Base-by-base conservation (phyloP, 768 basidiomycete species). In the Agaricus sinodeliciosus region DNA sequence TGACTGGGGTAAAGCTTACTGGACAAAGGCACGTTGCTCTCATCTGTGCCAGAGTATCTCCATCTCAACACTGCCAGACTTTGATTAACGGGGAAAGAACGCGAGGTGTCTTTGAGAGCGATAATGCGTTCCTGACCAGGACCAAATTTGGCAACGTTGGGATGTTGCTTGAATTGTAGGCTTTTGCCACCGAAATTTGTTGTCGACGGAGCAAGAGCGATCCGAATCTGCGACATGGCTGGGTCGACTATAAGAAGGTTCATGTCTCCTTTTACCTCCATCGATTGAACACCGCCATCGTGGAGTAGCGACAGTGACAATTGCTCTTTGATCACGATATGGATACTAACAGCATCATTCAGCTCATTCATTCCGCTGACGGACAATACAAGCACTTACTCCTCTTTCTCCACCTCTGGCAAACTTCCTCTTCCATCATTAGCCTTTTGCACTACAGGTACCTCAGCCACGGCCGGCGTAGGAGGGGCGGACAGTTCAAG, bases 151-250 rank as follows among this genome's bases (percentile, higher is more conserved):
- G 84, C 88, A 12, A 97, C 89, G 55, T 96, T 87, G 6, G 95
- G 95, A 62, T 97, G 96, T 60, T 96, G 93, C 69, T 97, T 97
- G 79, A 95, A 96, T 67, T 95, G 93, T 40, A 97, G 69, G 36
- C 79, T 84, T 51, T 73, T 72, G 46, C 78, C 79, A 51, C 77
- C 83, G 53, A 85, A 79, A 56, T 82, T 79, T 9, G 74, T 71
- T 12, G 79, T 68, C 15, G 81, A 69, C 0, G 81, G 69, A 0
- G 77, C 69, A 19, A 97, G 79, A 13, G 74, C 70, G 51, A 97
- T 73, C 45, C 80, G 80, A 63, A 96, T 69, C 56, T 87, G 84
- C 3, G 88, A 78, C 18, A 80, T 69, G n/a, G 80, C 73, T 0
- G 89, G 69, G 55, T 94, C 92, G 12, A 87, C 71, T 56, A 98